Evolutionary conservation across 805 yeast genomes (phyloP).

Genomic region (Saturnispora quitensis): DNA sequence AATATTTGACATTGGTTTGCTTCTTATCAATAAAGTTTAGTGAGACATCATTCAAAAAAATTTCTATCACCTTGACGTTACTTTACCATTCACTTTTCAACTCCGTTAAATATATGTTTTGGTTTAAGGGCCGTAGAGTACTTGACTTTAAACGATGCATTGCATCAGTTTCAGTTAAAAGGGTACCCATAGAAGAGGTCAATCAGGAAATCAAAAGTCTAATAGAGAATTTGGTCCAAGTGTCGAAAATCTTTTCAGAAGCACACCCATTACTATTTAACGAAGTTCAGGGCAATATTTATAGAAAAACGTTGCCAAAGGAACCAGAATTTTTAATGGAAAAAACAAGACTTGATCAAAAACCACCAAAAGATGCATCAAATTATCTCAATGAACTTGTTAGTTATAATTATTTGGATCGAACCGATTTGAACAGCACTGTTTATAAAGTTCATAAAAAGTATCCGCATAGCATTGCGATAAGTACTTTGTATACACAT

Average conservation of each 20-base stretch:
- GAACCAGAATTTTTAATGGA: neutral
- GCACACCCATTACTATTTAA: neutral
- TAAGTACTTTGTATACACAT: neutral
- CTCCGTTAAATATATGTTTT: neutral
- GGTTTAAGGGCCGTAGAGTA: neutral
- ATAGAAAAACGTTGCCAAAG: conserved; percentile 4
- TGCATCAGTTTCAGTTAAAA: neutral
- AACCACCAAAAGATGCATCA: neutral
- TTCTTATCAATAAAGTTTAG: neutral
- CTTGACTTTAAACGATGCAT: neutral
- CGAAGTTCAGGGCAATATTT: conserved; percentile 1
- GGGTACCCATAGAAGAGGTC: neutral
- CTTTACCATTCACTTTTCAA: neutral
- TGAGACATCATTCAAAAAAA: neutral
- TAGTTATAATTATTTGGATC: conserved; percentile 6
- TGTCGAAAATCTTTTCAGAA: neutral
- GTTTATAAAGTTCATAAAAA: conserved; percentile 1
- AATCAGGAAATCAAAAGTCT: neutral
- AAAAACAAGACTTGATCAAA: neutral
- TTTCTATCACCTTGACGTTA: neutral
- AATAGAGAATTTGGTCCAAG: neutral
- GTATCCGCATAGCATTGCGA: neutral
- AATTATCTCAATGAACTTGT: conserved; percentile 1
- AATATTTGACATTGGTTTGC: neutral
- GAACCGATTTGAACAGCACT: neutral